Evolutionary conservation across 2,329 filamentous ascomycete genomes (phyloP), one percentile per base, ranked within the genome.

Genomic region (Verruconis gallopava): DNA sequence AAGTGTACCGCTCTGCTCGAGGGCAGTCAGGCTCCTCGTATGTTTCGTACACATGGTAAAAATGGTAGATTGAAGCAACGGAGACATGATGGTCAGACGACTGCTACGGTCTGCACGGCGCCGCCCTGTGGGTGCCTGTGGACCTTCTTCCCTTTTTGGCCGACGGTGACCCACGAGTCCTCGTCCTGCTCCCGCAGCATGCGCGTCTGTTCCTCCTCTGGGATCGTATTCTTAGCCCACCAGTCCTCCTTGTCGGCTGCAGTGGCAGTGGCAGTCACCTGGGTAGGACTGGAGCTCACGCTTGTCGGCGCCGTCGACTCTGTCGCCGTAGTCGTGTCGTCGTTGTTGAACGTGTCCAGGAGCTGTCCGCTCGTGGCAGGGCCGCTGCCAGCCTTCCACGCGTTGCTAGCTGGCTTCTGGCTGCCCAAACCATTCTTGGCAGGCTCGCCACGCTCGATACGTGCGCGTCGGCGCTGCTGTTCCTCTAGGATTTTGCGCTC

Each of bases 391-490:
- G 62, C 59, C 38, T 60, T 61, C 75, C 75, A 79, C 19, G 68
- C 68, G 57, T 71, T 78, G 37, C 59, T 60, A 30, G 63, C 53
- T n/a, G 68, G 66, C 14, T 58, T 48, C 44, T 66, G 62, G 18
- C 67, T 60, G 36, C 65, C 61, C 22, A 73, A 59, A 47, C 88
- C 86, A 51, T 91, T 88, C 69, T 85, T 85, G 43, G 85, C 82
- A 35, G 84, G 70, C 50, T 83, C 77, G 47, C 86, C 86, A 60
- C 93, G 85, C 38, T 84, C 76, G 56, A 86, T 75, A 50, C 89
- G 78, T 43, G 86, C 86, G 46, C 73, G 72, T 48, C 86, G 81
- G 49, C 85, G 77, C 67, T 94, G 88, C 58, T 81, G 79, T 67
- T 95, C 86, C 53, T 84, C 69, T 46, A 83, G 69, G 28, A 67